Conservation (phyloP, 257 asterid species). For the Coffea eugenioides region DNA sequence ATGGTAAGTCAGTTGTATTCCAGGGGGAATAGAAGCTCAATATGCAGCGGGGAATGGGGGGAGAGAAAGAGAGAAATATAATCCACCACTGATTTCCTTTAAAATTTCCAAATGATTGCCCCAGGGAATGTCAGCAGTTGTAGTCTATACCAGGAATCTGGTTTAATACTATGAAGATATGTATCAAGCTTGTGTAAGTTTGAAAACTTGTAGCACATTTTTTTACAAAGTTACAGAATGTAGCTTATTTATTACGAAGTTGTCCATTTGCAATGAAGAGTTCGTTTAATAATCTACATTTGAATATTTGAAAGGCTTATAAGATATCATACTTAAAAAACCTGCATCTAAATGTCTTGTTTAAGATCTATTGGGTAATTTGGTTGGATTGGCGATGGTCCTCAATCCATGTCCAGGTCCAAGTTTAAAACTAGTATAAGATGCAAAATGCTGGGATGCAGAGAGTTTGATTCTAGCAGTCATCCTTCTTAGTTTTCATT, state of each 20-base stretch:
- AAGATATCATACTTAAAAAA: too few relatives aligned
- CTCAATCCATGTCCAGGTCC: not conserved
- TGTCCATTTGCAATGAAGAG: too few relatives aligned
- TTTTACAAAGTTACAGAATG: too few relatives aligned
- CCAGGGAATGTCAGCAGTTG: not conserved
- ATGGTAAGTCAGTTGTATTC: not conserved
- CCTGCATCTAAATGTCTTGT: too few relatives aligned
- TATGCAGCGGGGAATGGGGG: too few relatives aligned
- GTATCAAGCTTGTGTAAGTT: not conserved
- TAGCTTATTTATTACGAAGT: too few relatives aligned
- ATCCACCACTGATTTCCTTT: not conserved
- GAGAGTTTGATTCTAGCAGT: not conserved
- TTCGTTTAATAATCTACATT: too few relatives aligned
- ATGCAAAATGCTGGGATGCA: not conserved
- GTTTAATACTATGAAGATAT: not conserved
- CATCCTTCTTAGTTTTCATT: not conserved
- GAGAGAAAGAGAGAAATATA: not conserved
- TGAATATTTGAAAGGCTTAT: too few relatives aligned
- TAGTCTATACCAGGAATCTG: not conserved
- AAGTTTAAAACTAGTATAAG: not conserved
- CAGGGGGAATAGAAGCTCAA: not conserved
- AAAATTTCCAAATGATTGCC: not conserved
- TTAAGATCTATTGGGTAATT: not conserved
- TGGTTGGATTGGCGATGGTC: not conserved
- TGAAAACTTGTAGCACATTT: not conserved